Evolutionary conservation across 768 basidiomycete genomes (phyloP).

Genomic region (Harrya chromipes): DNA sequence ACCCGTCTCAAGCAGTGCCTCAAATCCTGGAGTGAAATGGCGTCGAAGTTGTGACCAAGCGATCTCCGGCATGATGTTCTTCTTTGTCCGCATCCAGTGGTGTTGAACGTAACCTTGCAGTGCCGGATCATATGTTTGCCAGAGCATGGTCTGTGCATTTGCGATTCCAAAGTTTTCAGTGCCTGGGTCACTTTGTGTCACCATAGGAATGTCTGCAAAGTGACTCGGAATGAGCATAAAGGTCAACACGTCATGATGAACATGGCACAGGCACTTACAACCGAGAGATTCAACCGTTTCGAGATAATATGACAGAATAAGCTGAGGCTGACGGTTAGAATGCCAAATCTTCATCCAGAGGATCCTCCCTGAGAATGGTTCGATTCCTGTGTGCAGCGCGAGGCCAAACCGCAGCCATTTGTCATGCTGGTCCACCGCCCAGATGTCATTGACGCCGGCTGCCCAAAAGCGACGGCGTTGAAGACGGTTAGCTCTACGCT

Average conservation of each 20-base stretch:
- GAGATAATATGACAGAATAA: background rate
- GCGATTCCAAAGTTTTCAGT: conserved; percentile 1
- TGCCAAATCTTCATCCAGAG: conserved; percentile 5
- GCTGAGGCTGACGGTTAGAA: background rate
- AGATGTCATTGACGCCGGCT: conserved; percentile 40
- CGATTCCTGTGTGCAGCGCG: background rate
- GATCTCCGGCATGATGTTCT: conserved; percentile 43
- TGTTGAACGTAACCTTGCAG: conserved; percentile 41
- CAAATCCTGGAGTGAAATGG: conserved; percentile 35
- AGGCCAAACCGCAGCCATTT: conserved; percentile 1
- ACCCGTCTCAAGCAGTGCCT: conserved; percentile 32
- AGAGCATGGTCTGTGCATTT: conserved; percentile 1
- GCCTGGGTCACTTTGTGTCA: conserved; percentile 2
- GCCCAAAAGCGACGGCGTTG: conserved; percentile 33
- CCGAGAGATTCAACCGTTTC: background rate
- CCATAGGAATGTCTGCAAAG: background rate
- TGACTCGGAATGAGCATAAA: too few species aligned
- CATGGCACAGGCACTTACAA: background rate
- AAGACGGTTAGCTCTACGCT: conserved; percentile 20
- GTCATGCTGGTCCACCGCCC: background rate
- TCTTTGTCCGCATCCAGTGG: conserved; percentile 33
- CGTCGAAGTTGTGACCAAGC: conserved; percentile 37
- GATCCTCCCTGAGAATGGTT: background rate
- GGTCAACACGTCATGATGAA: too few species aligned
- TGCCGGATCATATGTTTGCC: conserved; percentile 29